Evolutionary conservation across 768 basidiomycete species (phyloP), one percentile per base, ranked within the genome.

Genomic region (Auriculariales sp.): DNA sequence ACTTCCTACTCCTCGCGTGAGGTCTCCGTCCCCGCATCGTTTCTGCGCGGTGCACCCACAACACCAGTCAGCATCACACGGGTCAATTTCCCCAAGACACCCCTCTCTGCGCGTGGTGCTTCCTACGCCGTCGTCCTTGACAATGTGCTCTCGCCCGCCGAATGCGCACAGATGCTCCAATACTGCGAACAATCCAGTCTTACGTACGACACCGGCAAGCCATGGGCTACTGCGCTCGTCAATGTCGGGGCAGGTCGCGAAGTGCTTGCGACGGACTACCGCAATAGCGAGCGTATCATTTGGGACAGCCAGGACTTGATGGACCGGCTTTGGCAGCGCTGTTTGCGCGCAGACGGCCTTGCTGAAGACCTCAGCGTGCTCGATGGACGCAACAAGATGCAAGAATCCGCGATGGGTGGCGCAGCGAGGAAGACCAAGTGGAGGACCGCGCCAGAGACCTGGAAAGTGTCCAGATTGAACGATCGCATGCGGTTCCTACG

Each of bases 401-500:
- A 31, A 4, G 30, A n/a, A n/a, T 51, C 15, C 27, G 14, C n/a
- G 42, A 22, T 10, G 2, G 15, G 11, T 24, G n/a, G 17, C 14
- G 44, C 17, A 7, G 24, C 28, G 14, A 46, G 46, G 44, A 46
- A 35, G 25, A 27, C 19, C 12, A 22, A 35, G 3, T 15, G 34
- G n/a, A n/a, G n/a, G n/a, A n/a, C n/a, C n/a, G n/a, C n/a, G n/a
- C n/a, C n/a, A n/a, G n/a, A n/a, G n/a, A n/a, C n/a, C 7, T 51
- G 50, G 50, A 22, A 24, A 6, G 29, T 51, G n/a, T 24, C 29
- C 7, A 11, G 50, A 12, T 30, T 51, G 24, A 51, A 51, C 28
- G 50, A 51, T 4, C 50, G 50, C 17, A 51, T 51, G 50, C 50
- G 50, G 15, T 51, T 46, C 50, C 17, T 51, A 25, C 28, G 44